Evolutionary conservation across 73 alveolate species (phyloP).

Genomic region (Stentor coeruleus): DNA sequence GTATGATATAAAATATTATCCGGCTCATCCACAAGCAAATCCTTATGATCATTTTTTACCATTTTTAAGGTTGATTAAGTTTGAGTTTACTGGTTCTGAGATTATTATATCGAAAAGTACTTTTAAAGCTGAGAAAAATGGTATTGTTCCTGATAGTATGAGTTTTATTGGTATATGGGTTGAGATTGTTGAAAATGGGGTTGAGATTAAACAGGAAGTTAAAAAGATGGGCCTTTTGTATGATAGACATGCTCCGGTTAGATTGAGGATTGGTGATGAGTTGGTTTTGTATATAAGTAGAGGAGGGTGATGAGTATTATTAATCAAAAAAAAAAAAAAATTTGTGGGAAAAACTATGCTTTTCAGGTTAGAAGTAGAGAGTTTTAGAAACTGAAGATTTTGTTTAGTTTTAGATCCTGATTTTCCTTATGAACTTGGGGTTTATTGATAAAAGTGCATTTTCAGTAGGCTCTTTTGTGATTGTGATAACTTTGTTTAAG

Average conservation of each 20-base stretch:
- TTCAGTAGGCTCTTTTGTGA: no score
- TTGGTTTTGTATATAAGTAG: conserved; percentile 22
- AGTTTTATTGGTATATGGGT: not conserved
- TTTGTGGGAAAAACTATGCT: no score
- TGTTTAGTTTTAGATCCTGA: no score
- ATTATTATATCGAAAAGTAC: not conserved
- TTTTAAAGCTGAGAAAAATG: conserved; percentile 5
- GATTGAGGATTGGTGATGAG: conserved; percentile 25
- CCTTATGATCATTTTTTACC: not conserved
- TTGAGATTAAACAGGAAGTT: not conserved
- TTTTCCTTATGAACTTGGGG: no score
- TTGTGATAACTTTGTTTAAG: no score
- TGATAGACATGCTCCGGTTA: conserved; percentile 24
- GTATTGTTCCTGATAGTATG: conserved; percentile 22
- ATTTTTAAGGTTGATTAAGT: conserved; percentile 10
- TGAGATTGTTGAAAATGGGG: not conserved
- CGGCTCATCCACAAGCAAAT: not conserved
- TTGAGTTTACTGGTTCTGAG: conserved; percentile 28
- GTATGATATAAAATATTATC: conserved; percentile 23
- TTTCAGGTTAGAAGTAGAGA: no score
- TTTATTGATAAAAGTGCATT: no score
- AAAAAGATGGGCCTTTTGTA: conserved; percentile 21
- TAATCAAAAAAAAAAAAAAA: no score
- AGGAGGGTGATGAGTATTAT: conserved; percentile 2
- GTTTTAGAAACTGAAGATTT: no score